Base-by-base conservation (phyloP, 805 yeast species). In the Metschnikowia picachoensis region DNA sequence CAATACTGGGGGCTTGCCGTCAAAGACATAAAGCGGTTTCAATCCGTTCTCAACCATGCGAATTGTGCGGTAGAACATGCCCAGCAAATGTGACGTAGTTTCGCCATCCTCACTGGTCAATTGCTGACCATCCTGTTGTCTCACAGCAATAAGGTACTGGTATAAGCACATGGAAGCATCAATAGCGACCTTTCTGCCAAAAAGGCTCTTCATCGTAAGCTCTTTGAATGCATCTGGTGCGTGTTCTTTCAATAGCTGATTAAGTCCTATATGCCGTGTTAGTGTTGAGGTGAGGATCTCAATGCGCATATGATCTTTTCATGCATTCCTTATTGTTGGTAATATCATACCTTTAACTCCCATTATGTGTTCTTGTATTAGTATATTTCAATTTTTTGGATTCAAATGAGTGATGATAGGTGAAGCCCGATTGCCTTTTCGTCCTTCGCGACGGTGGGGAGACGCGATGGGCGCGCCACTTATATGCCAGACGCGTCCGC, bases 121-220 rank as follows among this genome's bases (percentile, higher is more conserved):
- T 62, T 90, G 95, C 51, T 82, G 89, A n/a, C 99, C 99, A 60
- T 94, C 98, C 47, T 86, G 90, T 57, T 92, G 98, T 61, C 99
- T 78, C 4, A 94, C 99, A 0, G 98, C 97, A 60, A 94, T 91
- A 40, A 94, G 74, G 60, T 92, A 94, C 66, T 94, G 99, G 63
- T 94, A 94, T 35, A 94, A 74, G 55, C 96, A 89, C 99, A 94
- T 94, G 9, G 98, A 91, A 3, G 95, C 95, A 69, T 87, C 92
- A 49, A 94, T 91, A 49, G 99, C 99, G n/a, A 94, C 96, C 70
- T 94, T 94, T 37, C 98, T 74, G 1, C 99, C 99, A 59, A 87
- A 85, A 39, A 90, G 78, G 13, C 86, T 75, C 67, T 92, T 92
- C 72, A 92, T 84, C 54, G 89, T 96, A 47, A 80, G 78, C 45